Evolutionary conservation across 176 grass and related monocot species (phyloP).

Genomic region (Triticum monococcum): DNA sequence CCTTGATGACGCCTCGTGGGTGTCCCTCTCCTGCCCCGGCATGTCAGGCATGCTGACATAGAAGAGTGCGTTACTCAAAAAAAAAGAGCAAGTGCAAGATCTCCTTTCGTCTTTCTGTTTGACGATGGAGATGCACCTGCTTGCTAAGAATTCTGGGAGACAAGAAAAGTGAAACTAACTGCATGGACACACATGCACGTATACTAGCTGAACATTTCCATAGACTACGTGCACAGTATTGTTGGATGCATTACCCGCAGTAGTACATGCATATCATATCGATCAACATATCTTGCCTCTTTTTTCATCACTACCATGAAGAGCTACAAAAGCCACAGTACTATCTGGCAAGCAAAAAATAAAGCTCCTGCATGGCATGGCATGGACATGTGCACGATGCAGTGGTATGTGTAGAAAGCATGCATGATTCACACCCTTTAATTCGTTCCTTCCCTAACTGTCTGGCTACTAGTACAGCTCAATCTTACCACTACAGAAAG

Average conservation of each 20-base stretch:
- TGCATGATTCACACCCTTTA: not conserved
- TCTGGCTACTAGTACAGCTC: not conserved
- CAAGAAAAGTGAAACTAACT: not conserved
- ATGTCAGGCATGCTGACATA: no score
- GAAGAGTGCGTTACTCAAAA: no score
- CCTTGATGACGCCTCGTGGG: no score
- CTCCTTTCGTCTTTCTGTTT: not conserved
- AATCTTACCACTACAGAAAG: constrained; percentile 4
- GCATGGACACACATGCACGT: not conserved
- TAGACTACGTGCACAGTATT: no score
- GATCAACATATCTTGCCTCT: not conserved
- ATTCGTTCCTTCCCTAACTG: not conserved
- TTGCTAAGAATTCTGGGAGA: not conserved
- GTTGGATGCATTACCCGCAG: no score
- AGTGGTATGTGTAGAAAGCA: constrained; percentile 2
- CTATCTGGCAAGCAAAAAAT: not conserved
- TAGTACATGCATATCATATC: not conserved
- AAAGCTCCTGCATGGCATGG: not conserved
- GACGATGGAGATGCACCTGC: not conserved
- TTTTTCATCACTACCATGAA: not conserved
- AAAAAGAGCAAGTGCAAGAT: not conserved
- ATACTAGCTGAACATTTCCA: not conserved
- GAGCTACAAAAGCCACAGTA: constrained; percentile 9
- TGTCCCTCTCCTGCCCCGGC: no score
- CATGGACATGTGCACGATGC: constrained; percentile 2